A percentile compares a stretch with the other conserved stretches of the same genome.
Evolutionary conservation across 1,139 yeast genomes (phyloP).

Genomic region (Tardiomyces depauwii): DNA sequence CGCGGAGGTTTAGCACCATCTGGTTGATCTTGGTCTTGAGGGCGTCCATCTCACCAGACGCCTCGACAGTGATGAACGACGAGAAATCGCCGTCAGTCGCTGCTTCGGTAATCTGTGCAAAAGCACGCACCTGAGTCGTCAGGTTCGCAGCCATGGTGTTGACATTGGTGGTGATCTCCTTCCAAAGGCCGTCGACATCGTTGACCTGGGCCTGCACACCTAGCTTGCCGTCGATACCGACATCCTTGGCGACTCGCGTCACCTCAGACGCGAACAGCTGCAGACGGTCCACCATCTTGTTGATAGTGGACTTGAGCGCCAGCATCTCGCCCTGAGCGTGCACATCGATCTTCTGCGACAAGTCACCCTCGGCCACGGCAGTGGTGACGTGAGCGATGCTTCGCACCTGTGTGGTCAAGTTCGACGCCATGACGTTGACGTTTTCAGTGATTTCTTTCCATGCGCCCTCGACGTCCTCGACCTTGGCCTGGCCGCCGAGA

Average conservation of each 20-base stretch:
- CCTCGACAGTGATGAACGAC: constrained; percentile 80
- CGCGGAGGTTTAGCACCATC: constrained; percentile 81
- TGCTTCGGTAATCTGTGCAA: constrained; percentile 87
- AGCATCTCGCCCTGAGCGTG: constrained; percentile 80
- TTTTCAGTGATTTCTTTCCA: constrained; percentile 90
- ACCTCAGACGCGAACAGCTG: constrained; percentile 85
- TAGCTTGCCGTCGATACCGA: constrained; percentile 84
- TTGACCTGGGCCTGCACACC: constrained; percentile 88
- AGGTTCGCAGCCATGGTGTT: constrained; percentile 88
- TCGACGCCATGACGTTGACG: constrained; percentile 83
- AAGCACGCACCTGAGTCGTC: constrained; percentile 86
- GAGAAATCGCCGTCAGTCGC: constrained; percentile 93
- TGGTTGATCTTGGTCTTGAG: constrained; percentile 82
- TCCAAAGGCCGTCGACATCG: constrained; percentile 88
- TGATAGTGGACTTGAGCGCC: constrained; percentile 69
- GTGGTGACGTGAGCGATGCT: constrained; percentile 86
- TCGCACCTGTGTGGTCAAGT: constrained; percentile 80
- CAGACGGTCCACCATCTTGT: constrained; percentile 85
- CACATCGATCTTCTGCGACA: constrained; percentile 77
- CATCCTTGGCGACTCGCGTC: constrained; percentile 82
- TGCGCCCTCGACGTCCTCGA: constrained; percentile 86
- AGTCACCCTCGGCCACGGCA: constrained; percentile 86
- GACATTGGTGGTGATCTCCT: constrained; percentile 85
- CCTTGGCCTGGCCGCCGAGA: constrained; percentile 85
- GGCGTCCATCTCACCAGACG: constrained; percentile 90